Evolutionary conservation across 2,329 filamentous ascomycete species (phyloP).

Genomic region (Hypoxylon sp.): DNA sequence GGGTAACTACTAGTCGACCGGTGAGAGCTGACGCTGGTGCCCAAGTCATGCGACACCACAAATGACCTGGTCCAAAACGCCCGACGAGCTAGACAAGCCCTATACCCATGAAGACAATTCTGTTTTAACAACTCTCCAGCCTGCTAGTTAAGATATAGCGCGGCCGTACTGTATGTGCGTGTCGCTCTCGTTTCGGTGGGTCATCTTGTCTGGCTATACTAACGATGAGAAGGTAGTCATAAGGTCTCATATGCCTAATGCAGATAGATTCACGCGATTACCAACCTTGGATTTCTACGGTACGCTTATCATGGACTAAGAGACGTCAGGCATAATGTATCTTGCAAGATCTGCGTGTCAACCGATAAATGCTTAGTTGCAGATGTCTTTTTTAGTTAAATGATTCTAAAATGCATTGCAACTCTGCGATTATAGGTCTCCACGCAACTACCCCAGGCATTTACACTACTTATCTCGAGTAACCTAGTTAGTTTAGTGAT

Average conservation of each 20-base stretch:
- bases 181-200: constrained; percentile 4
- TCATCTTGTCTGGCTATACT: constrained; percentile 6
- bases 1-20: constrained; percentile 34
- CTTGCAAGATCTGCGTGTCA: constrained; percentile 42
- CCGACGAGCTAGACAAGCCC: constrained; percentile 25
- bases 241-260: constrained; percentile 26
- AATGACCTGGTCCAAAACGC: constrained; percentile 22
- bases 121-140: constrained; percentile 4
- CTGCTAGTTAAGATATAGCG: constrained; percentile 25
- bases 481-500: constrained; percentile 4
- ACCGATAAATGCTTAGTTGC: constrained; percentile 26
- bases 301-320: constrained; percentile 31
- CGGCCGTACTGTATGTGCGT: constrained; percentile 7
- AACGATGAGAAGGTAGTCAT: constrained; percentile 20
- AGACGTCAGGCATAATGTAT: constrained; percentile 22
- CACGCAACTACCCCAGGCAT: constrained; percentile 8
- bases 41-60: constrained; percentile 31
- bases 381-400: constrained; percentile 14
- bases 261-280: constrained; percentile 37
- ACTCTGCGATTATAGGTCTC: constrained; percentile 8
- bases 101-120: constrained; percentile 10
- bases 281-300: constrained; percentile 24
- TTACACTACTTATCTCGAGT: constrained; percentile 7
- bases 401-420: constrained; percentile 26
- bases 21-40: constrained; percentile 37